Base-by-base conservation (phyloP, 306 rosid genomes). In the Alnus rubra region DNA sequence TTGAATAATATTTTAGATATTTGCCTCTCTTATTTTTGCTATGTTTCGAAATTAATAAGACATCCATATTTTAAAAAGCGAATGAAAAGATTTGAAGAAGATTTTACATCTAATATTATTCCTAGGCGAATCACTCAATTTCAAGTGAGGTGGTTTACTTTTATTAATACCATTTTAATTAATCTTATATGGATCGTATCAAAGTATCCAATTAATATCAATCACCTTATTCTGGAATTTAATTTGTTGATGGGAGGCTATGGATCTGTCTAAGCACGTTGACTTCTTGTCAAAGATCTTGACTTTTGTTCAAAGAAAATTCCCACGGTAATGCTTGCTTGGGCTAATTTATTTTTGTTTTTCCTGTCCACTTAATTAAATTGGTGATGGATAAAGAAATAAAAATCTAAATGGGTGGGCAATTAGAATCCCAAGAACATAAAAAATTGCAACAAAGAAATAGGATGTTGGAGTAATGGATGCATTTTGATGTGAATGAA, bases 391-490 rank as follows among this genome's bases (percentile, higher is more conserved):
- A 19, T 74, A 59, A 30, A 74, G 12, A 23, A 59, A n/a, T 4
- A 64, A 49, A 76, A 12, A 64, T 16, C 39, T 51, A 15, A 50
- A 7, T 31, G 51, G 37, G 30, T 37, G 14, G 42, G 28, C 28
- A 23, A 23, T 35, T 23, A 68, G 81, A 52, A 68, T 37, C 44
- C 49, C 60, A 9, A 78, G 13, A 23, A 10, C 37, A 45, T 9
- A 31, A 47, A 2, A 55, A n/a, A 18, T 56, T 55, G 18, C 7
- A 37, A 30, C 31, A 9, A 13, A 69, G 14, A 19, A 53, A 6
- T 51, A 45, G 19, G 37, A 69, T 58, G 50, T 48, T 80, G 45
- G 50, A n/a, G 63, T 69, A 74, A 72, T 74, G 80, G 81, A 33
- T 30, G 69, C 54, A 70, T 18, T 28, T 15, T 18, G 16, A 9